phyloP scores from a whole-genome alignment of 2,329 filamentous ascomycete species.

The Fusarium nurragi region DNA sequence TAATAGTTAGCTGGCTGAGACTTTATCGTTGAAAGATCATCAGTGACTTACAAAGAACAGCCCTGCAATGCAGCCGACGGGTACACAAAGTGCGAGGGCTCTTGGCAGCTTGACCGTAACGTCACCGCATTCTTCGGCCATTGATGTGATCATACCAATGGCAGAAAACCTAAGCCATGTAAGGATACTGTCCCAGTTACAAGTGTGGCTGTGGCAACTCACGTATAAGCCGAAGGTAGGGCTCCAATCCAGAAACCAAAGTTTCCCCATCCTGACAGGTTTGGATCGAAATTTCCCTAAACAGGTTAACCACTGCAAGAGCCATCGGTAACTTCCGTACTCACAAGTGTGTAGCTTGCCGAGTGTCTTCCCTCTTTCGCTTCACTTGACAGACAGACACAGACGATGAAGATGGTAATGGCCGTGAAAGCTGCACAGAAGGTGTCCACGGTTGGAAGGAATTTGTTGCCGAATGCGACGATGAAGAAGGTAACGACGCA shows the following conservation, averaged over 20 bases:
- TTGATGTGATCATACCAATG: slow-evolving; percentile 63
- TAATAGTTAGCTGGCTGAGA: background rate
- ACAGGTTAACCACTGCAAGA: background rate
- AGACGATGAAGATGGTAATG: slow-evolving; percentile 72
- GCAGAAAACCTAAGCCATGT: slow-evolving; percentile 48
- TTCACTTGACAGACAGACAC: slow-evolving; percentile 64
- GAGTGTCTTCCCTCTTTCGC: slow-evolving; percentile 68
- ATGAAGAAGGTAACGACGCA: slow-evolving; percentile 70
- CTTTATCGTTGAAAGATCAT: slow-evolving; percentile 61
- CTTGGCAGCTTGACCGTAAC: slow-evolving; percentile 69
- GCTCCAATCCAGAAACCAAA: slow-evolving; percentile 66
- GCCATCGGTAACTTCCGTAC: background rate
- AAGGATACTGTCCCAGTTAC: background rate
- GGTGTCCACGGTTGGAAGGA: slow-evolving; percentile 74
- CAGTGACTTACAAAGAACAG: slow-evolving; percentile 61
- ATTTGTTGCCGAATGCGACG: slow-evolving; percentile 68
- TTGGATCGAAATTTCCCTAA: slow-evolving; percentile 74
- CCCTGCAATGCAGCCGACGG: slow-evolving; percentile 71
- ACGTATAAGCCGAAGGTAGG: slow-evolving; percentile 55
- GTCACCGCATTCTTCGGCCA: slow-evolving; percentile 69
- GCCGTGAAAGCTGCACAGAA: slow-evolving; percentile 77
- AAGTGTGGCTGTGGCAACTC: background rate
- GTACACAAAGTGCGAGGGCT: slow-evolving; percentile 72
- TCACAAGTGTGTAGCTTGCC: slow-evolving; percentile 48
- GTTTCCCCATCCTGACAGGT: slow-evolving; percentile 72